Evolutionary conservation across 306 rosid genomes (phyloP).

Genomic region (Prunus salicina): DNA sequence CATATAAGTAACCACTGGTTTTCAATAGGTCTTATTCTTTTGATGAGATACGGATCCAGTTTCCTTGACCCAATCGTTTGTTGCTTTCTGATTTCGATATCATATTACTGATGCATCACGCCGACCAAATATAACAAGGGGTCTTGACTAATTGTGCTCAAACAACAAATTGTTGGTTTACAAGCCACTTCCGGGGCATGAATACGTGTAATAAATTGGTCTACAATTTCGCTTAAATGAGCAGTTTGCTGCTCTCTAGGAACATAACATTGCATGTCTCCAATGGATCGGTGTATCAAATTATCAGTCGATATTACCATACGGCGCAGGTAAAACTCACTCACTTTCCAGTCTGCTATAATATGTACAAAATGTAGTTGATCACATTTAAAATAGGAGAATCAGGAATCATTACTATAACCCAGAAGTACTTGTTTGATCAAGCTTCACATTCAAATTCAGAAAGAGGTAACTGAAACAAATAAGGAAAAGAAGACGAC

Average conservation of each 20-base stretch:
- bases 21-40: background rate
- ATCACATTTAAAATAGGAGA: background rate
- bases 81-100: too few species aligned
- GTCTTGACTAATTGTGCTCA: background rate
- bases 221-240: background rate
- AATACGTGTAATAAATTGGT: background rate
- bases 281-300: too few species aligned
- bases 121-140: too few species aligned
- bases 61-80: too few species aligned
- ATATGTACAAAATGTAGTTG: too few species aligned
- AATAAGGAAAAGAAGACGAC: background rate
- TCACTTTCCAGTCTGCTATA: too few species aligned
- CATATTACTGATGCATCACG: too few species aligned
- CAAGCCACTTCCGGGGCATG: background rate
- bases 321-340: too few species aligned
- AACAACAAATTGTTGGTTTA: background rate
- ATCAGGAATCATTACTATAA: background rate
- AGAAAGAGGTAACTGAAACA: background rate
- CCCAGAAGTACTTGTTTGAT: background rate
- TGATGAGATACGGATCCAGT: background rate
- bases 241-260: background rate
- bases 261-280: too few species aligned
- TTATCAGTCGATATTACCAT: too few species aligned
- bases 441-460: background rate
- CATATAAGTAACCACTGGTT: background rate